Base-by-base conservation (phyloP, 2,329 filamentous ascomycete genomes). In the Sphaerulina vaccinii region DNA sequence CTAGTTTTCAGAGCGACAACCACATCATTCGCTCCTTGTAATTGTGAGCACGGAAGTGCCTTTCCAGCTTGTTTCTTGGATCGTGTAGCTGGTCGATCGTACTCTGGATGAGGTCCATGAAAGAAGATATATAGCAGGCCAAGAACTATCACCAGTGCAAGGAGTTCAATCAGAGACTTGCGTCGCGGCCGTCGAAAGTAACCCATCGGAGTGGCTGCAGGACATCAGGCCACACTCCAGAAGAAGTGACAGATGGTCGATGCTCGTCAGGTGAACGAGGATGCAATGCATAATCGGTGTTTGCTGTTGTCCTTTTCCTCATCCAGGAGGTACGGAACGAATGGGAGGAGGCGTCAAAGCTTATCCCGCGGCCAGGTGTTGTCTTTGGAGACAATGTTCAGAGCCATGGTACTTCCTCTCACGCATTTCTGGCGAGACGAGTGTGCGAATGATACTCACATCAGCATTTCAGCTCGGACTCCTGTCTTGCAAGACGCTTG, bases 1-100 rank as follows among this genome's bases (percentile, higher is more conserved):
- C 69, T 49, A 8, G 64, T 69, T 64, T 57, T 70, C 43, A 84
- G 63, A 7, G 82, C 69, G 11, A 83, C 74, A 51, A 82, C 75
- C 38, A 81, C 65, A 55, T 83, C 73, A 1, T 77, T 68, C 1
- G 72, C 69, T 22, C 68, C 68, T 0, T 60, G 52, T 3, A 65
- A 45, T 24, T 47, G 29, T 24, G 47, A 46, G 33, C 62, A 65
- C 35, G 54, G 48, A 8, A 55, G 47, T 10, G 45, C 45, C 32
- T 41, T 37, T 13, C 45, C 45, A 5, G 45, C 37, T 18, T 49
- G n/a, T 27, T 49, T 33, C 37, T 49, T 49, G 1, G 45, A 49
- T 15, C 45, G 22, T n/a, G 36, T 24, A n/a, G 45, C 45, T 16
- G 45, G 45, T 19, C 36, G 36, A 18, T 49, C 45, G 40, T 49